Conservation (phyloP, 768 basidiomycete genomes). For the Clathrus columnatus region DNA sequence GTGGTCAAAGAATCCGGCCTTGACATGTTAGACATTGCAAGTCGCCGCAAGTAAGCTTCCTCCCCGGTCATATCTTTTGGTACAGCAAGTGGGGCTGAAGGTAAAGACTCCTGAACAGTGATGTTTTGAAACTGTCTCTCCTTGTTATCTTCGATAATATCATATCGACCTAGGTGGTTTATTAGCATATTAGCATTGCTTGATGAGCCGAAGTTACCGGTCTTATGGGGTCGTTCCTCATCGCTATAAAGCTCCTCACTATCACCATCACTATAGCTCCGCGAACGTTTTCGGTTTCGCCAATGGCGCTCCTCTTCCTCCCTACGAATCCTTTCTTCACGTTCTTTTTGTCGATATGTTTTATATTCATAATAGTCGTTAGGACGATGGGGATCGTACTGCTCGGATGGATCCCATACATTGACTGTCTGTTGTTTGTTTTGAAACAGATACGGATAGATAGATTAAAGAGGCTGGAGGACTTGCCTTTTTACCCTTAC, state of each 20-base stretch:
- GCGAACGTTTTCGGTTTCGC: conserved; percentile 51
- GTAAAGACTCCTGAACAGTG: no score
- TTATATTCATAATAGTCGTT: conserved; percentile 90
- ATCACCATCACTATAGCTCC: conserved; percentile 39
- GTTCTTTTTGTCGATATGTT: conserved; percentile 65
- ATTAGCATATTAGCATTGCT: conserved; percentile 9
- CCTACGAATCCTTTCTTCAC: conserved; percentile 63
- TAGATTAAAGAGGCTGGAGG: no score
- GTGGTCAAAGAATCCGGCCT: conserved; percentile 11
- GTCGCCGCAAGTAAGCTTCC: conserved; percentile 66
- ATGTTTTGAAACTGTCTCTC: conserved; percentile 29
- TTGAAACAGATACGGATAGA: conserved; percentile 24
- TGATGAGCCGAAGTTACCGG: conserved; percentile 36
- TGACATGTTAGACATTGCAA: conserved; percentile 45
- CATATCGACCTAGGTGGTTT: conserved; percentile 28
- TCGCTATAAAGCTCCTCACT: conserved; percentile 41
- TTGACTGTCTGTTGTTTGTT: conserved; percentile 49
- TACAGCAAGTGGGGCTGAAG: conserved; percentile 27
- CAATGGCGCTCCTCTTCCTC: conserved; percentile 31
- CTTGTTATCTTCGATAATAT: conserved; percentile 32
- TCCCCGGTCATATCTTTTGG: conserved; percentile 52
- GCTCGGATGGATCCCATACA: conserved; percentile 72
- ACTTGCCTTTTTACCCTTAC: conserved; percentile 56
- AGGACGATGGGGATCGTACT: conserved; percentile 73
- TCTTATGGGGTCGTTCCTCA: conserved; percentile 62